Conservation (phyloP, 495 filamentous ascomycete species). For the Penicillium robsamsonii region DNA sequence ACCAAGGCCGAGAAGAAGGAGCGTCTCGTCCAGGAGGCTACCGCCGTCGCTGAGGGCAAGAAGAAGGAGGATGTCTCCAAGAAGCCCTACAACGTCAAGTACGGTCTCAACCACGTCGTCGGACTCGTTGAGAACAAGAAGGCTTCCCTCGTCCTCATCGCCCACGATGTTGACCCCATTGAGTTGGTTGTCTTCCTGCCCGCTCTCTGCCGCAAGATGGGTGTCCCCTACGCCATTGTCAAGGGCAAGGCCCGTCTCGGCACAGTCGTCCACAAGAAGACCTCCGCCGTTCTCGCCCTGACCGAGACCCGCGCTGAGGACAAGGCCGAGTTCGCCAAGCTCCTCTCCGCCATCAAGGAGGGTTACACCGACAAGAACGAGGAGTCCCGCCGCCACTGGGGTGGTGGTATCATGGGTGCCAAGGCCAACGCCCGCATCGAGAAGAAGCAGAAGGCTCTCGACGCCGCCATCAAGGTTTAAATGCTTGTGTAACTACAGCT, state of each 20-base stretch:
- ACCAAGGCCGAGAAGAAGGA: conserved; percentile 99
- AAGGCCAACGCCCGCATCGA: conserved; percentile 91
- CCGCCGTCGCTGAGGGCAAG: conserved; percentile 94
- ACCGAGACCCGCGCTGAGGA: conserved; percentile 97
- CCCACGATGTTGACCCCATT: conserved; percentile 99
- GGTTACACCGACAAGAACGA: conserved; percentile 96
- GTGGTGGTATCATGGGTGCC: conserved; percentile 98
- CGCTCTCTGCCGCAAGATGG: conserved; percentile 99
- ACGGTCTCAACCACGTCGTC: conserved; percentile 99
- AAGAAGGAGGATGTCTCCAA: conserved; percentile 99
- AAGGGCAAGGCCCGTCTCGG: conserved; percentile 99
- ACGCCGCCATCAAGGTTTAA: conserved; percentile 95
- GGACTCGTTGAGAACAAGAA: conserved; percentile 99
- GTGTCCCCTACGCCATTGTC: conserved; percentile 96
- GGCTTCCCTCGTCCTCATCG: conserved; percentile 93
- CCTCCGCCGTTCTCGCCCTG: conserved; percentile 90
- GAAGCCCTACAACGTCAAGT: conserved; percentile 99
- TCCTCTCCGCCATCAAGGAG: conserved; percentile 95
- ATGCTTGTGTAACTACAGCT: conserved; percentile 17
- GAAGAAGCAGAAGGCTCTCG: conserved; percentile 96
- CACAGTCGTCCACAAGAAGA: conserved; percentile 99
- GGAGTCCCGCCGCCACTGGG: conserved; percentile 91
- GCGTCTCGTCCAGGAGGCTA: conserved; percentile 95
- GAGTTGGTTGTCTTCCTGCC: conserved; percentile 99
- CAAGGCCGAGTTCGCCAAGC: conserved; percentile 95